These are phyloP conservation scores for Prunus campanulata DNA, from an alignment of 306 rosid species.

Conservation along the genomic window DNA sequence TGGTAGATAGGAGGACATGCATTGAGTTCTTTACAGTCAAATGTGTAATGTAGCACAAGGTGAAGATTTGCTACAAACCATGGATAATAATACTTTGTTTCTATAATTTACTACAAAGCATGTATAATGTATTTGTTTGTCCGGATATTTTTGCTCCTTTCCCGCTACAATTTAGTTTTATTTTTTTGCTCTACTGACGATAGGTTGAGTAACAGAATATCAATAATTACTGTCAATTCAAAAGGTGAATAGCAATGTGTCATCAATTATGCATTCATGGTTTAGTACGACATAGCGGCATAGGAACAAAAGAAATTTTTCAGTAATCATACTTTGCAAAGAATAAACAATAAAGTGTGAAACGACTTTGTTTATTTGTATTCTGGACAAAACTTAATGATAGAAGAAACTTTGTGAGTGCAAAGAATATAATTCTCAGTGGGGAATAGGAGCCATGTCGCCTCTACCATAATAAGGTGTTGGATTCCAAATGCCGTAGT, in stretches of 20 bases:
- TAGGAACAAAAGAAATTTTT: too few species aligned
- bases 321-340: background rate
- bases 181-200: too few species aligned
- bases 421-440: slow-evolving; percentile 4
- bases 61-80: background rate
- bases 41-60: background rate
- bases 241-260: background rate
- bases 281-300: background rate
- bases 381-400: background rate
- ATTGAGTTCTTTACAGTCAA: background rate
- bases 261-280: background rate
- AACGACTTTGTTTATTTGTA: background rate
- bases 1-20: background rate
- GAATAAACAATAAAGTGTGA: background rate
- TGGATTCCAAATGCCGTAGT: slow-evolving; percentile 49
- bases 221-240: too few species aligned
- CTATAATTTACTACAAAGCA: background rate
- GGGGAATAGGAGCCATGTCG: slow-evolving; percentile 52
- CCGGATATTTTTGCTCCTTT: background rate
- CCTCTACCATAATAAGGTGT: slow-evolving; percentile 41
- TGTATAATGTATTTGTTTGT: background rate
- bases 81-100: background rate
- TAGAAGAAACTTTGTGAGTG: background rate
- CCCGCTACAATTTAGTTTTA: too few species aligned
- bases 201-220: too few species aligned